Conservation (phyloP, 345 rosid genomes). For the Boechera stricta region DNA sequence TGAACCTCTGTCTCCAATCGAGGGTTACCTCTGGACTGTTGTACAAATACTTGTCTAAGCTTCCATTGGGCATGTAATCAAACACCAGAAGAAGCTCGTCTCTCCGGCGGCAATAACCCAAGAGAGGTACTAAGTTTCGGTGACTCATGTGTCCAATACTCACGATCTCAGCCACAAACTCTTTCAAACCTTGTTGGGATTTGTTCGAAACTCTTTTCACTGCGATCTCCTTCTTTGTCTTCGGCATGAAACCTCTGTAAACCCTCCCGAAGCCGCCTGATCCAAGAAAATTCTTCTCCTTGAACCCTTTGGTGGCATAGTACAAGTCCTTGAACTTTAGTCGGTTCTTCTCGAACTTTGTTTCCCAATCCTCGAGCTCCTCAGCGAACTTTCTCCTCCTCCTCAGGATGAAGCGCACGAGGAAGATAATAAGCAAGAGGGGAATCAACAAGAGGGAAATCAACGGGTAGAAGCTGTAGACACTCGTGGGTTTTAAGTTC, state of each 20-base stretch:
- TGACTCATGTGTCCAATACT: slow-evolving; percentile 85
- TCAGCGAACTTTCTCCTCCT: slow-evolving; percentile 48
- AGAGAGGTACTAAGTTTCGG: slow-evolving; percentile 71
- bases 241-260: slow-evolving; percentile 61
- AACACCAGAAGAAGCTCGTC: too few species aligned
- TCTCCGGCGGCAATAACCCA: slow-evolving; percentile 42
- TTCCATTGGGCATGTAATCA: too few species aligned
- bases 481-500: slow-evolving; percentile 13
- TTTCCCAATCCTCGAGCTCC: slow-evolving; percentile 46
- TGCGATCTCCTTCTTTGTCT: slow-evolving; percentile 57
- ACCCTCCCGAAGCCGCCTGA: slow-evolving; percentile 81
- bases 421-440: too few species aligned
- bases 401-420: too few species aligned
- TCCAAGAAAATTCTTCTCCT: slow-evolving; percentile 66
- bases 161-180: slow-evolving; percentile 77
- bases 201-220: slow-evolving; percentile 76
- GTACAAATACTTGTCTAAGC: too few species aligned
- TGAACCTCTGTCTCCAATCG: slow-evolving; percentile 9
- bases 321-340: slow-evolving; percentile 58
- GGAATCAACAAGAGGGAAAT: not conserved
- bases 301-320: slow-evolving; percentile 65
- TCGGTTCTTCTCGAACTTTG: too few species aligned
- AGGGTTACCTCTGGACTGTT: too few species aligned
- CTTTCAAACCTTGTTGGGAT: slow-evolving; percentile 79
- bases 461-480: slow-evolving; percentile 32